phyloP scores from a whole-genome alignment of 1,139 yeast genomes.

The Pichia sp. region DNA sequence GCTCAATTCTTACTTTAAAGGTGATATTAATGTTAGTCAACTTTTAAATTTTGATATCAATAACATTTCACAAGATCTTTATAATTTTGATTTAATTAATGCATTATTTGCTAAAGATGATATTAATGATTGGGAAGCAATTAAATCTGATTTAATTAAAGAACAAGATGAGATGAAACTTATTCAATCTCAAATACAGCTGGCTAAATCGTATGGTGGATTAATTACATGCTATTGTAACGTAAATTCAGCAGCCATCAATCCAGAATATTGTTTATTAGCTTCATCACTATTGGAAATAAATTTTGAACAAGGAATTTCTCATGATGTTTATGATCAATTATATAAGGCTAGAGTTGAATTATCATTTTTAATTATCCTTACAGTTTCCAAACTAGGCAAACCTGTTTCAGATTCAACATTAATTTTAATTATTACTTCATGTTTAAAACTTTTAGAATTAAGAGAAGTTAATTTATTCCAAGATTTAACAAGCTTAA shows the following conservation, averaged over 20 bases:
- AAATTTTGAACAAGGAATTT: slow-evolving; percentile 48
- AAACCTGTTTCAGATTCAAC: slow-evolving; percentile 24
- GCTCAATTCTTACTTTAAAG: slow-evolving; percentile 47
- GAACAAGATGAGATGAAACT: slow-evolving; percentile 62
- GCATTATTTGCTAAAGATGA: slow-evolving; percentile 37
- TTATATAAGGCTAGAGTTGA: slow-evolving; percentile 61
- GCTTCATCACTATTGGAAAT: slow-evolving; percentile 45
- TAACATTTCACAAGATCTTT: slow-evolving; percentile 49
- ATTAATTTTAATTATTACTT: slow-evolving; percentile 37
- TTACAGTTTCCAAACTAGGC: slow-evolving; percentile 34
- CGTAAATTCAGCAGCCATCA: slow-evolving; percentile 30
- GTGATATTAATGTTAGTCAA: slow-evolving; percentile 38
- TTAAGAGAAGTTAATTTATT: slow-evolving; percentile 44
- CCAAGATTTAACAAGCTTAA: slow-evolving; percentile 35
- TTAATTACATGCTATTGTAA: slow-evolving; percentile 58
- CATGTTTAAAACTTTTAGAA: slow-evolving; percentile 38
- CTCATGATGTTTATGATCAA: slow-evolving; percentile 42
- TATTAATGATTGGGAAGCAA: slow-evolving; percentile 40
- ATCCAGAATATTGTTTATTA: slow-evolving; percentile 36
- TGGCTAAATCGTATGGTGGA: slow-evolving; percentile 76
- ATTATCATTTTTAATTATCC: slow-evolving; percentile 58
- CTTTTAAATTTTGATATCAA: slow-evolving; percentile 41
- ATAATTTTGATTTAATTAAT: slow-evolving; percentile 61
- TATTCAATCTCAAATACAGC: slow-evolving; percentile 58
- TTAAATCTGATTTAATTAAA: slow-evolving; percentile 46